Evolutionary conservation across 202 grass and related monocot species (phyloP), one percentile per base, ranked within the genome.

Genomic region (Setaria viridis): DNA sequence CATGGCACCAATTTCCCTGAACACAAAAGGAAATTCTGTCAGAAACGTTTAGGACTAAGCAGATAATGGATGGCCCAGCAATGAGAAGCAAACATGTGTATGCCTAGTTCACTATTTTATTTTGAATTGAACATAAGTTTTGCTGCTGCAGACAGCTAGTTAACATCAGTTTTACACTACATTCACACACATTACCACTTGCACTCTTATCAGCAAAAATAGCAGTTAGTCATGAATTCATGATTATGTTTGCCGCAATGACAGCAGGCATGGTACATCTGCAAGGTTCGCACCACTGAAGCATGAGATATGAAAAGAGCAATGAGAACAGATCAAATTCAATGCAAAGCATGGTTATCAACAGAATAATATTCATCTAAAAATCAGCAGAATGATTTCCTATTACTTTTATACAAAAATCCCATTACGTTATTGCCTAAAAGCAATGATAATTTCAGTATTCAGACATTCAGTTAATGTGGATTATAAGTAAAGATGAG

Each of bases 1-100:
- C 93, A 11, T 89, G 86, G 51, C 87, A 89, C 95, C 91, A 98
- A 67, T 88, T 95, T 47, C 85, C 91, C 95, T 95, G 80, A 19
- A 74, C 30, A 85, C 33, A 2, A 91, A 67, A 82, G 11, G 0
- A 70, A 45, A 11, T 12, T 64, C 45, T 77, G 5, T 88, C 47
- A 90, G 69, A 76, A 74, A 4, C n/a, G 7, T 13, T 49, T 35
- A 67, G 48, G 3, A 54, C 67, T 25, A 42, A 68, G 63, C 46
- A 68, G 12, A 54, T 21, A 50, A 29, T 21, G 43, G 62, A 66
- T 3, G 10, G 11, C 43, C 45, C 29, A 34, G 12, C 59, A 20
- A 11, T 14, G 11, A 35, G 12, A 46, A 46, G 7, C 7, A 46
- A 46, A 46, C 7, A 46, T 46, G 43, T 46, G 43, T 46, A 46